Evolutionary conservation across 352 stramenopile species (phyloP).

Genomic region (Pythium biforme): DNA sequence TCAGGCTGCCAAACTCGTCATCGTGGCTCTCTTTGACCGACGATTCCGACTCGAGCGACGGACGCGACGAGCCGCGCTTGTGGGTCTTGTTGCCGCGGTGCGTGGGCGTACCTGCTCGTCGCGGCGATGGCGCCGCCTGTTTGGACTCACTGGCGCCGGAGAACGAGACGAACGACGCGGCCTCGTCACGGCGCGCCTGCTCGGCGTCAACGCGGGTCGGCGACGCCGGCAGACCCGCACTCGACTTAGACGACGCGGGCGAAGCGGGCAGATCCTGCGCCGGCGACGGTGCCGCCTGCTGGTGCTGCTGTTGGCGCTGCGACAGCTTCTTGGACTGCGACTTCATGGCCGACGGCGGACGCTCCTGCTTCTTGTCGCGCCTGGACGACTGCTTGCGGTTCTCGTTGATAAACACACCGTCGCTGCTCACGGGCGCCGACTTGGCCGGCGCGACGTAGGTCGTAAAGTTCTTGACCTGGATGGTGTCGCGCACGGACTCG

Average conservation of each 20-base stretch:
- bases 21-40: conserved; percentile 41
- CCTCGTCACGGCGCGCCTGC: conserved; percentile 3
- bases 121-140: conserved; percentile 3
- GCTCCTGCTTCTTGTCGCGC: neutral
- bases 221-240: neutral
- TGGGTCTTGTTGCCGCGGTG: conserved; percentile 17
- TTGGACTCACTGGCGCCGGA: conserved; percentile 10
- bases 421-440: conserved; percentile 56
- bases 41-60: conserved; percentile 20
- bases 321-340: neutral
- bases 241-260: conserved; percentile 7
- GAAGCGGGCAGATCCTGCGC: conserved; percentile 2
- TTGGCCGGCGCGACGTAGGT: conserved; percentile 50
- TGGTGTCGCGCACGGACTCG: conserved; percentile 47
- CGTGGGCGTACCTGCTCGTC: conserved; percentile 4
- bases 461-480: conserved; percentile 80
- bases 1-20: conserved; percentile 56
- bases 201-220: conserved; percentile 7
- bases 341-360: neutral
- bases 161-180: conserved; percentile 34
- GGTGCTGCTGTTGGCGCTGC: too few species aligned
- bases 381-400: neutral
- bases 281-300: neutral
- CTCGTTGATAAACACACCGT: conserved; percentile 51
- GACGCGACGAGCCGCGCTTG: conserved; percentile 10